Evolutionary conservation across 306 rosid species (phyloP).

Genomic region (Phaseolus lunatus): DNA sequence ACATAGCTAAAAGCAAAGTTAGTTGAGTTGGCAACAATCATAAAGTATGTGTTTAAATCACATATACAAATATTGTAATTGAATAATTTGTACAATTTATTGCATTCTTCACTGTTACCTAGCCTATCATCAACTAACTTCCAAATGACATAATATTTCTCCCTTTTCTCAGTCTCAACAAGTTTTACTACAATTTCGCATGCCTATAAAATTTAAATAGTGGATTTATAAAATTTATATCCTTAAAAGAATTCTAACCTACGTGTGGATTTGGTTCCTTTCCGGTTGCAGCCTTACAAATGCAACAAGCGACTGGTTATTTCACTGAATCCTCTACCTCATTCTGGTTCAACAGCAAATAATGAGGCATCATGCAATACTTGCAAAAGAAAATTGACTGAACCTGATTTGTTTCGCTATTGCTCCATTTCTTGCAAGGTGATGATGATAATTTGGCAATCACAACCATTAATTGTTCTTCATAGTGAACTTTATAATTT

Average conservation of each 20-base stretch:
- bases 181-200: neutral
- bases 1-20: neutral
- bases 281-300: constrained; percentile 52
- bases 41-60: constrained; percentile 3
- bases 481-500: constrained; percentile 3
- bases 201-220: neutral
- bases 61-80: neutral
- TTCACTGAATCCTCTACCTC: constrained; percentile 54
- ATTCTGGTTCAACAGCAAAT: constrained; percentile 28
- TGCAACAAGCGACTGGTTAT: constrained; percentile 53
- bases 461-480: constrained; percentile 10
- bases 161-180: neutral
- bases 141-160: neutral
- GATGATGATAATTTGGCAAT: constrained; percentile 21
- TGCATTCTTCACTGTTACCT: neutral
- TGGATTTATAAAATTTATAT: neutral
- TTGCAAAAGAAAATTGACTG: constrained; percentile 49
- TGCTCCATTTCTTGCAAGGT: constrained; percentile 66
- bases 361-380: constrained; percentile 42
- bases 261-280: constrained; percentile 6
- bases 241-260: neutral
- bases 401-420: constrained; percentile 46
- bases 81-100: no score
- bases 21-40: neutral
- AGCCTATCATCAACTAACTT: neutral